Evolutionary conservation across 306 rosid genomes (phyloP), one percentile per base, ranked within the genome.

Genomic region (Prunus mume): DNA sequence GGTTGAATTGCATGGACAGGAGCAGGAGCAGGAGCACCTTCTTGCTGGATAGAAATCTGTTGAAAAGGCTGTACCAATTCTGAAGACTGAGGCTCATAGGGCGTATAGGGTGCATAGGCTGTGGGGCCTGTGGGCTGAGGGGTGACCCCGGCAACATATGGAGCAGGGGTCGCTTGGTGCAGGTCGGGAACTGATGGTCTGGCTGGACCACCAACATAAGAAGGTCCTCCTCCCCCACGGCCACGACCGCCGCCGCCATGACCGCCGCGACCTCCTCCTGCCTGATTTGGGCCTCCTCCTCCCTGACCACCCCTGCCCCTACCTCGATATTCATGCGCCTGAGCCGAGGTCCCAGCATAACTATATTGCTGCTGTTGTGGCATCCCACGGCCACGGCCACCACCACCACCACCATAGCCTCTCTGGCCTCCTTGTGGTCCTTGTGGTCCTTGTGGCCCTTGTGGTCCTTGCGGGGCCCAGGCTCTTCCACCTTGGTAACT

Each of bases 161-260:
- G 80, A 83, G 85, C 96, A 68, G 91, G 80, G 87, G 97, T 84
- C 61, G 99, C 99, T 95, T 95, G 99, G 97, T 92, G 97, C 99
- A 95, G 97, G 85, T 90, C 97, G 97, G 97, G 92, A 45, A 69
- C 68, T 34, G 83, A 88, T 47, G 90, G 87, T 68, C 88, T 84
- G 14, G 97, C 77, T 25, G 90, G 85, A 30, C 90, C 93, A 67
- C 88, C 92, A 38, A 34, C 38, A 22, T 9, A 12, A 20, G 95
- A 77, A 75, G 97, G 80, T 66, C 91, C 91, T 69, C 80, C 82
- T 49, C 67, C 67, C 67, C 84, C 87, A 5, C 84, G 86, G 75
- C 88, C 87, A 55, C 87, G 30, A 12, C 87, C 74, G 27, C 27
- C 4, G 7, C 87, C 81, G 34, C 83, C 79, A 14, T 85, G 85